phyloP scores from a whole-genome alignment of 2,329 filamentous ascomycete species.

The Ustilaginoidea virens region DNA sequence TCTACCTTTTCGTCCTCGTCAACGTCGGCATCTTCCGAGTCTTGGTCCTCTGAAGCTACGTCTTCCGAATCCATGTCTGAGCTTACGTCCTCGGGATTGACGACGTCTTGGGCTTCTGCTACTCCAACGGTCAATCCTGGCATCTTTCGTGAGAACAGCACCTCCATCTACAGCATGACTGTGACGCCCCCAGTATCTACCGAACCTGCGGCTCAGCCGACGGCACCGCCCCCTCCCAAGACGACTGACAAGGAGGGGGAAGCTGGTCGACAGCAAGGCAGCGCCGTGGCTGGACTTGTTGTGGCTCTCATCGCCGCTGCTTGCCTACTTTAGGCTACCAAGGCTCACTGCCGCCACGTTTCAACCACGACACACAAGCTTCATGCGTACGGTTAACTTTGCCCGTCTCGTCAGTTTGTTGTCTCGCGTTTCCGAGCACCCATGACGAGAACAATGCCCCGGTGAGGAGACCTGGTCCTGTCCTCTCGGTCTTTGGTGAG shows the following conservation, averaged over 20 bases:
- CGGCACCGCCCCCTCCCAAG: constrained; percentile 15
- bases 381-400: background rate
- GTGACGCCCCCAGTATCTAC: constrained; percentile 1
- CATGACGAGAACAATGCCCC: no score
- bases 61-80: constrained; percentile 4
- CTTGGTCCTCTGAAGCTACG: no score
- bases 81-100: constrained; percentile 4
- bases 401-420: no score
- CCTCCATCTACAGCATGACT: constrained; percentile 10
- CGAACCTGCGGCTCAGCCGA: constrained; percentile 10
- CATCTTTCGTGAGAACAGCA: constrained; percentile 39
- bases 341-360: background rate
- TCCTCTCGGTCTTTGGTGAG: background rate
- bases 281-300: constrained; percentile 36
- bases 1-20: constrained; percentile 1
- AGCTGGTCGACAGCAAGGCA: constrained; percentile 29
- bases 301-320: constrained; percentile 39
- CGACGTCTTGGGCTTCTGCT: constrained; percentile 7
- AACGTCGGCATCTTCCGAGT: rapidly evolving
- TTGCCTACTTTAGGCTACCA: constrained; percentile 27
- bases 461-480: no score
- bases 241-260: constrained; percentile 27
- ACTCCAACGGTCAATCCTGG: constrained; percentile 16
- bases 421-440: no score
- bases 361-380: constrained; percentile 1